Conservation (phyloP, 495 filamentous ascomycete species). For the Penicillium flavigenum region DNA sequence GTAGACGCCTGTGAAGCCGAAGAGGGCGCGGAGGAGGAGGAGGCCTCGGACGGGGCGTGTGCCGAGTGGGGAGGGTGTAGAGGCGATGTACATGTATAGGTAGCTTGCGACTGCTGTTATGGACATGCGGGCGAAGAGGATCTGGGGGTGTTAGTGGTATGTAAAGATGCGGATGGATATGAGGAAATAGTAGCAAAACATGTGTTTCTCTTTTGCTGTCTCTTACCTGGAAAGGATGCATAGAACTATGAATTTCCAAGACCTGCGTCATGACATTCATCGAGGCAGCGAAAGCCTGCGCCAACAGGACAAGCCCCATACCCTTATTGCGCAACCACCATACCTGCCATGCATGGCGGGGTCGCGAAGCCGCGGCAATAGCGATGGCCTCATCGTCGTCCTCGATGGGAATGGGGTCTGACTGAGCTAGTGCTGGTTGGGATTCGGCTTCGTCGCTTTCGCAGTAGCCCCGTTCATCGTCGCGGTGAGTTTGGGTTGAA, state of each 20-base stretch:
- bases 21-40: conserved; percentile 65
- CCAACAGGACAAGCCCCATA: conserved; percentile 66
- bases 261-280: conserved; percentile 87
- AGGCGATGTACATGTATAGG: conserved; percentile 72
- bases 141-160: conserved; percentile 33
- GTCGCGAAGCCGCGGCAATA: conserved; percentile 12
- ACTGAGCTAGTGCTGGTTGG: conserved; percentile 16
- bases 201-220: background rate
- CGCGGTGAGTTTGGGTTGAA: background rate
- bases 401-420: conserved; percentile 24
- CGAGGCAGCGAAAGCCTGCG: conserved; percentile 80
- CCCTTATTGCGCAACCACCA: conserved; percentile 66
- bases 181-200: background rate
- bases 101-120: conserved; percentile 68
- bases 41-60: conserved; percentile 60
- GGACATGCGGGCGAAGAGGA: conserved; percentile 82
- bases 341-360: conserved; percentile 29
- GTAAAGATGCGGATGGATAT: background rate
- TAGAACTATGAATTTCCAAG: conserved; percentile 68
- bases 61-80: conserved; percentile 70
- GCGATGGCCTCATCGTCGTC: conserved; percentile 10
- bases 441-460: conserved; percentile 14
- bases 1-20: conserved; percentile 85
- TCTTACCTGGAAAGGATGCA: conserved; percentile 78
- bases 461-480: background rate